Conservation (phyloP, 345 rosid species). For the Pugionium dolabratum region DNA sequence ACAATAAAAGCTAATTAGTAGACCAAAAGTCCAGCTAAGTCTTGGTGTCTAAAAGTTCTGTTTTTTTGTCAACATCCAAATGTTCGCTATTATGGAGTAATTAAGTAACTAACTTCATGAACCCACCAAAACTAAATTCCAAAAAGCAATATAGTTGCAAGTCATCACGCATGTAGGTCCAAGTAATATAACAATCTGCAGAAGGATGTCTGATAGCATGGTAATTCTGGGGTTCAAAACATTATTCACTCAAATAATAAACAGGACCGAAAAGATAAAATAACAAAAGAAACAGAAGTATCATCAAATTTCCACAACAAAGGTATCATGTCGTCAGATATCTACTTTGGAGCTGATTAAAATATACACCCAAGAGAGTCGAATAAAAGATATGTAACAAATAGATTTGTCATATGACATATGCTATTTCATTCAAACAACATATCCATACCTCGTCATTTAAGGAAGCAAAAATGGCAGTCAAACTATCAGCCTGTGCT, state of each 20-base stretch:
- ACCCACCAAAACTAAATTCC: conserved; percentile 12
- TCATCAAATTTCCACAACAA: conserved; percentile 9
- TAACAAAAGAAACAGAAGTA: conserved; percentile 3
- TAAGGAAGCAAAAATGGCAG: conserved; percentile 96
- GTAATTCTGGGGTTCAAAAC: neutral
- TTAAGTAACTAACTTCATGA: conserved; percentile 16
- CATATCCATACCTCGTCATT: conserved; percentile 82
- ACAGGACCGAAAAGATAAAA: conserved; percentile 8
- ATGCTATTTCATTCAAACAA: conserved; percentile 22
- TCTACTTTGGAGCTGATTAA: neutral
- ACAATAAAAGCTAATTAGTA: conserved; percentile 22
- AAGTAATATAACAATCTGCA: conserved; percentile 12
- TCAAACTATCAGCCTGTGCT: conserved; percentile 94
- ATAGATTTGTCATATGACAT: conserved; percentile 14
- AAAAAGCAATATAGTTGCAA: conserved; percentile 14
- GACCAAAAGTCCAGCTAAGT: conserved; percentile 21
- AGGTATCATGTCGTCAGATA: conserved; percentile 9
- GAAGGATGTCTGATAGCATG: conserved; percentile 19
- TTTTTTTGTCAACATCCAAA: neutral
- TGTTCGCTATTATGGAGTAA: too few species aligned
- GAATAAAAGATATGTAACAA: conserved; percentile 11
- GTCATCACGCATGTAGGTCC: conserved; percentile 1
- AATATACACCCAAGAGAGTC: conserved; percentile 14
- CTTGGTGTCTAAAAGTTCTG: conserved; percentile 16
- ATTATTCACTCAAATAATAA: conserved; percentile 2